phyloP scores from a whole-genome alignment of 169 alveolate species.

The Cystoisospora suis region DNA sequence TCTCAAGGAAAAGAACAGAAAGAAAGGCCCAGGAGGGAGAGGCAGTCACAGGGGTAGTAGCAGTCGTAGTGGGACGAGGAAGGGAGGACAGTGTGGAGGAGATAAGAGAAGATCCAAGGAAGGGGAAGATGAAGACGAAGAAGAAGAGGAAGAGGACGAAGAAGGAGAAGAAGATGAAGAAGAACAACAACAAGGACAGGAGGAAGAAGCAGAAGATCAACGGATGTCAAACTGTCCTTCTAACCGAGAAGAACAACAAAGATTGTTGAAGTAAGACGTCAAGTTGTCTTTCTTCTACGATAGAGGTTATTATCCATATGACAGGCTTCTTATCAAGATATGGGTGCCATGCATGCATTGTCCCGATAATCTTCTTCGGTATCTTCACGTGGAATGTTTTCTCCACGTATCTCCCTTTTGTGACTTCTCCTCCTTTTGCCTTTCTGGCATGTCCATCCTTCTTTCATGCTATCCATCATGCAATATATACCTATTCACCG shows the following conservation, averaged over 20 bases:
- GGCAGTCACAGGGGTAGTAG: background rate
- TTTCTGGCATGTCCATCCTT: too few species aligned
- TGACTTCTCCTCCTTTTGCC: too few species aligned
- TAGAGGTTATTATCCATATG: too few species aligned
- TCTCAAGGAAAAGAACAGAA: background rate
- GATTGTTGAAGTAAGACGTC: background rate
- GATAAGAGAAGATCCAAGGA: background rate
- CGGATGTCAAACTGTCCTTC: too few species aligned
- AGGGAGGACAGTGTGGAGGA: background rate
- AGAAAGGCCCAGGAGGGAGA: background rate
- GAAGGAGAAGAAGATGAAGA: background rate
- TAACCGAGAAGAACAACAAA: slow-evolving; percentile 6
- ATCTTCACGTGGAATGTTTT: too few species aligned
- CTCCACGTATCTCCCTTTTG: too few species aligned
- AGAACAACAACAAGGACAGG: background rate
- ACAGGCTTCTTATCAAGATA: too few species aligned
- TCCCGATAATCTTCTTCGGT: too few species aligned
- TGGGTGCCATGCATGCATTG: too few species aligned
- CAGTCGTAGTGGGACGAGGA: background rate
- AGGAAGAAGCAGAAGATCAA: background rate
- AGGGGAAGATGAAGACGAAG: background rate
- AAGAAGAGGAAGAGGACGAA: background rate
- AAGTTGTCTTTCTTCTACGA: too few species aligned
- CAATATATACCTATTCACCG: too few species aligned
- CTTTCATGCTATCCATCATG: too few species aligned